A percentile compares a stretch with the other conserved stretches of the same genome.
These are phyloP conservation scores for Bruguiera gymnorhiza DNA, from an alignment of 345 rosid genomes.

Conservation along the genomic window DNA sequence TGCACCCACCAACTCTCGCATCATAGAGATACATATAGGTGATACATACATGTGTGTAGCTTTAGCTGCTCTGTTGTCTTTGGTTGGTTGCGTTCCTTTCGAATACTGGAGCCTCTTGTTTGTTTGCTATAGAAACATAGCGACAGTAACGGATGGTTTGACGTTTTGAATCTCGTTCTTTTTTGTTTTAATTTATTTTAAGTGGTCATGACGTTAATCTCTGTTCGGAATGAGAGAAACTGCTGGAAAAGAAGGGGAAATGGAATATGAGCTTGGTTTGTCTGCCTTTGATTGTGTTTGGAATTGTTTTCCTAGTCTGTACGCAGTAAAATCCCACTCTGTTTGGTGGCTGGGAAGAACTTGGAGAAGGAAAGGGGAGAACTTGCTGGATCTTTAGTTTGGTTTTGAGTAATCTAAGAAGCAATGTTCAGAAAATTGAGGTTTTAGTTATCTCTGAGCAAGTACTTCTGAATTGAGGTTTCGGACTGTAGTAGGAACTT, in stretches of 20 bases:
- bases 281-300: not conserved
- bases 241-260: not conserved
- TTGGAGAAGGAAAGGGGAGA: too few relatives aligned
- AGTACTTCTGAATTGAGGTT: too few relatives aligned
- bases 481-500: too few relatives aligned
- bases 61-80: not conserved
- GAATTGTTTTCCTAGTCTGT: too few relatives aligned
- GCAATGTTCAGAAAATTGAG: not conserved
- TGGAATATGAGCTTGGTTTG: conserved; percentile 3
- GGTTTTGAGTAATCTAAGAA: conserved; percentile 2
- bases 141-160: not conserved
- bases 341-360: conserved; percentile 14
- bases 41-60: too few relatives aligned
- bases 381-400: conserved; percentile 20
- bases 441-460: not conserved
- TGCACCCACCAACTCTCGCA: not conserved
- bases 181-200: not conserved
- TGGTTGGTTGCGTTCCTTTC: not conserved
- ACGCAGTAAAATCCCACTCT: not conserved
- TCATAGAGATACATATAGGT: too few relatives aligned
- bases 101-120: too few relatives aligned
- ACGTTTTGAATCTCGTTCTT: not conserved
- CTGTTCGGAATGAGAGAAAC: conserved; percentile 5
- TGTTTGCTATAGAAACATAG: too few relatives aligned
- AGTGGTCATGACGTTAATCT: not conserved